phyloP scores from a whole-genome alignment of 2,329 filamentous ascomycete genomes.

The Exophiala viscosa region DNA sequence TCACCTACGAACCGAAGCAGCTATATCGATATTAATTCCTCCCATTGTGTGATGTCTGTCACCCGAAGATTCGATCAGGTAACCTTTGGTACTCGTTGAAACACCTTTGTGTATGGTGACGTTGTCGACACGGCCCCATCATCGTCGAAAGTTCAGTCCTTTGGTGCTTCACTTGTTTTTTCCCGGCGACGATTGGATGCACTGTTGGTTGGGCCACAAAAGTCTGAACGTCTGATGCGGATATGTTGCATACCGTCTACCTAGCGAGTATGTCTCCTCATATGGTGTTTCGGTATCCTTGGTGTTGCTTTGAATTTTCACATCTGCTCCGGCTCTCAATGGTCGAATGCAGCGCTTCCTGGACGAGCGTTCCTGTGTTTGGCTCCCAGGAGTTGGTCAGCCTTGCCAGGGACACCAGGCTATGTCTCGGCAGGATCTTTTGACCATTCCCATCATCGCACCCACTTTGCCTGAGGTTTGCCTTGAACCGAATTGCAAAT shows the following conservation, averaged over 20 bases:
- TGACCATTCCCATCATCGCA: background rate
- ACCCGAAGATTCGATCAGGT: slow-evolving; percentile 9
- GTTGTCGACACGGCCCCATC: slow-evolving; percentile 10
- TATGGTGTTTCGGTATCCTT: slow-evolving; percentile 9
- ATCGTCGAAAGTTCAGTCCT: slow-evolving; percentile 7
- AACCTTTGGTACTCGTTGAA: slow-evolving; percentile 8
- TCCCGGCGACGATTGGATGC: slow-evolving; percentile 15
- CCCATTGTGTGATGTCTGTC: slow-evolving; percentile 17
- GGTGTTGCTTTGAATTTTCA: background rate
- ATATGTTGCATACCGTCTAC: slow-evolving; percentile 30
- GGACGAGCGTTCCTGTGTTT: slow-evolving; percentile 1
- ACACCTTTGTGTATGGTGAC: slow-evolving; percentile 10
- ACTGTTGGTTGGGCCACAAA: slow-evolving; percentile 20
- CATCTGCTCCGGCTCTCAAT: background rate
- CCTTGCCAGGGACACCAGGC: slow-evolving; percentile 9
- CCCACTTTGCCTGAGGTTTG: slow-evolving; percentile 2
- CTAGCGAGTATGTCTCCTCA: slow-evolving; percentile 27
- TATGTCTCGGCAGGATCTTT: background rate
- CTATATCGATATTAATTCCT: slow-evolving; percentile 18
- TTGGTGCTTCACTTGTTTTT: slow-evolving; percentile 7
- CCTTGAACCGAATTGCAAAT: background rate
- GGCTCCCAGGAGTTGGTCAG: slow-evolving; percentile 12
- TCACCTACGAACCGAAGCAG: slow-evolving; percentile 21
- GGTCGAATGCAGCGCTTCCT: slow-evolving; percentile 1
- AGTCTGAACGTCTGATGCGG: slow-evolving; percentile 8